Base-by-base conservation (phyloP, 768 basidiomycete genomes). In the Auricularia cornea region DNA sequence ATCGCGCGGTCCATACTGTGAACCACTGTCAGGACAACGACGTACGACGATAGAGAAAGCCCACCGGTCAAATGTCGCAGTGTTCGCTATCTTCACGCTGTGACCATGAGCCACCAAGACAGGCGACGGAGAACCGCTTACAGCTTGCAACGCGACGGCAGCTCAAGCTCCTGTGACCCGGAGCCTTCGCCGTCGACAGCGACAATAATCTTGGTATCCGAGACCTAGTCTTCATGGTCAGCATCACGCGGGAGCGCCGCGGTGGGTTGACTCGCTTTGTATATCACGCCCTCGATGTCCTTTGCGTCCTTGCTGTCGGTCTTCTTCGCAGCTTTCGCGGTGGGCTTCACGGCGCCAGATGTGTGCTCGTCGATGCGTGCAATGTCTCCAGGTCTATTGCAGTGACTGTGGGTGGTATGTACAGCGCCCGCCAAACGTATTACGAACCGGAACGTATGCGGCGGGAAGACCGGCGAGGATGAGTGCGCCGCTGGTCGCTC, bases 11-110 rank as follows among this genome's bases (percentile, higher is more conserved):
- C 90, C 94, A 98, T 97, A 66, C 94, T 93, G 52, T 51, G 12
- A 62, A 60, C 40, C 52, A 26, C 30, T 12, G 16, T 16, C 31
- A 28, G 38, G n/a, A 29, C 51, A 33, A 44, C 30, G 26, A 32
- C 18, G 18, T 20, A 30, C 30, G 23, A 38, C 56, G 51, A 31
- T 38, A 10, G 10, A 10, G 35, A 38, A 14, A 28, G 38, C 65
- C 51, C 71, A 85, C 90, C 94, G 82, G 68, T 94, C 92, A 71
- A 90, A 94, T 0, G 95, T 98, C 18, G 92, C 86, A 62, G 87
- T 93, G 68, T 98, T 98, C 14, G 94, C 94, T 2, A 96, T 79
- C 71, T 98, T 98, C 60, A 98, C 72, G 2, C 78, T 79, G 64
- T 18, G 20, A 63, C 5, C 40, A 57, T 29, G 23, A 23, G 44